Base-by-base conservation (phyloP, 2,329 filamentous ascomycete genomes). In the Ascochyta rabiei region DNA sequence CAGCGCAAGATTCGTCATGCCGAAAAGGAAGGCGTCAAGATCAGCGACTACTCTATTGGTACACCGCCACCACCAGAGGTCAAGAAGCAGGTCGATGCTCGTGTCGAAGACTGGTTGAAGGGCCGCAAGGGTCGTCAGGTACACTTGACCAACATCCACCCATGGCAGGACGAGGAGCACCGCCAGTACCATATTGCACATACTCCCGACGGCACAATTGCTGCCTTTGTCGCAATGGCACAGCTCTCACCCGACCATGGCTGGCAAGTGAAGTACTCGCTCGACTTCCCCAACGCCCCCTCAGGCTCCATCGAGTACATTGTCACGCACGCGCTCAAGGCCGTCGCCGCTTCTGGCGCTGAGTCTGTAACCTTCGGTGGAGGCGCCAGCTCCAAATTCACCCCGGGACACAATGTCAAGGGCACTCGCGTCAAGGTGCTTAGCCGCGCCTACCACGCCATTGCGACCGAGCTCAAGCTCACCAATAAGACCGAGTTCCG, bases 241-340 rank as follows among this genome's bases (percentile, higher is more conserved):
- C 89, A 91, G 74, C 85, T 97, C 24, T 85, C 89, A 3, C 90
- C 91, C 2, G 81, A 85, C 31, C 86, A 96, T 72, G 93, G 93
- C 49, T 96, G 91, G 86, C 93, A 97, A 79, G 88, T 96, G 72
- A 97, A 97, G 80, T 96, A 95, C 81, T 90, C 89, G n/a, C 86
- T 97, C 49, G 91, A 97, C 76, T 96, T 97, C 81, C 93, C 92
- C 0, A 86, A 85, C 23, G 85, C 92, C 0, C 89, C 93, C n/a
- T 90, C 86, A 39, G 93, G 93, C 41, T 88, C 90, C 30, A 96
- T 96, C 60, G 93, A 97, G 78, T 84, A 88, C 35, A 84, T 95
- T 35, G 89, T 96, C 65, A 86, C 89, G 33, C 84, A 88, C 69
- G 85, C 89, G 0, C 82, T 96, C 56, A 85, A 86, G 68, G 79